Percentiles rank a stretch among this genome's conserved stretches.
Evolutionary conservation across 2,329 filamentous ascomycete species (phyloP).

Genomic region (Podosphaera aphanis): DNA sequence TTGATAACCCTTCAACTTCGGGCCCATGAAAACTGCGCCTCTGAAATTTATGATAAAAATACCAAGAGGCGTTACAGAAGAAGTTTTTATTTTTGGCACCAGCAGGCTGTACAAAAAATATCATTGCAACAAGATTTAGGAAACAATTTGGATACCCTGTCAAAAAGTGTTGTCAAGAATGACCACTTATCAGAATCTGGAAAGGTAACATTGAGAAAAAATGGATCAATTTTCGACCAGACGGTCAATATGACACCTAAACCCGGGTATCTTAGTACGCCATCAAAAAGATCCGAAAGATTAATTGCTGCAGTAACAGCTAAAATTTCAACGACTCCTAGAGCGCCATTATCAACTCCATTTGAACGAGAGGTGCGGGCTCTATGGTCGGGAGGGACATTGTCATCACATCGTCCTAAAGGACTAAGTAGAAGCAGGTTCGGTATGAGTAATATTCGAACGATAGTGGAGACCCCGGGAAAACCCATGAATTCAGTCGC

Average conservation of each 20-base stretch:
- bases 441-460: neutral
- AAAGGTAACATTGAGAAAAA: slow-evolving; percentile 8
- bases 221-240: slow-evolving; percentile 8
- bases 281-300: slow-evolving; percentile 22
- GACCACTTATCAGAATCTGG: slow-evolving; percentile 15
- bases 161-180: slow-evolving; percentile 5
- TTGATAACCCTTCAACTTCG: slow-evolving; percentile 11
- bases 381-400: slow-evolving; percentile 10
- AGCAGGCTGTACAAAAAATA: slow-evolving; percentile 9
- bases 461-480: neutral
- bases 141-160: slow-evolving; percentile 3
- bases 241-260: slow-evolving; percentile 7
- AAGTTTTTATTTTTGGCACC: slow-evolving; percentile 15
- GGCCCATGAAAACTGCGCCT: slow-evolving; percentile 11
- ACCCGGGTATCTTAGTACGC: slow-evolving; percentile 18
- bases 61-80: slow-evolving; percentile 15
- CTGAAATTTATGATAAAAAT: slow-evolving; percentile 14
- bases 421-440: neutral
- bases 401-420: slow-evolving; percentile 1
- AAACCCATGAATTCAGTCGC: neutral
- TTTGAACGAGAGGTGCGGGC: slow-evolving; percentile 18
- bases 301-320: slow-evolving; percentile 18
- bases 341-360: slow-evolving; percentile 21
- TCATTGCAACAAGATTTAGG: slow-evolving; percentile 3
- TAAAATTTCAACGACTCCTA: slow-evolving; percentile 21